Evolutionary conservation across 106 monocot genomes (phyloP).

Genomic region (Posidonia australis): DNA sequence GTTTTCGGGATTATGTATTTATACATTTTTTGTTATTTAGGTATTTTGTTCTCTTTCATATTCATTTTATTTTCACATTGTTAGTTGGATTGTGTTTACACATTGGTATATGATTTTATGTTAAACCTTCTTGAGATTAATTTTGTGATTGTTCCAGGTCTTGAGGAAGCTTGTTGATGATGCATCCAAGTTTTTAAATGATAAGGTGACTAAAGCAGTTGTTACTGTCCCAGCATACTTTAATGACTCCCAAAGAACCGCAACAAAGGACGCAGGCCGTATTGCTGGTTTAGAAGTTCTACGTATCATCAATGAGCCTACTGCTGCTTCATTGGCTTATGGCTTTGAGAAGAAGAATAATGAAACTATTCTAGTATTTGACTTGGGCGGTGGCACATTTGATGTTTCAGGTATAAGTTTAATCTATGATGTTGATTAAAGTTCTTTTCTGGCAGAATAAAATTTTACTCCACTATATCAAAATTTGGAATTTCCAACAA

Average conservation of each 20-base stretch:
- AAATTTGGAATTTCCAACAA: too few relatives aligned
- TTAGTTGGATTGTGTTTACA: too few relatives aligned
- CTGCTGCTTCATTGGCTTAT: slow-evolving; percentile 21
- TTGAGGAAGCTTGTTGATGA: slow-evolving; percentile 22
- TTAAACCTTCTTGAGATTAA: background rate
- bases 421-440: background rate
- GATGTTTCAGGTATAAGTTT: slow-evolving; percentile 18
- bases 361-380: slow-evolving; percentile 21
- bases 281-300: slow-evolving; percentile 20
- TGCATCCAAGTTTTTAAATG: slow-evolving; percentile 23
- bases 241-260: slow-evolving; percentile 21
- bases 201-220: slow-evolving; percentile 20
- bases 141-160: slow-evolving; percentile 7
- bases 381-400: slow-evolving; percentile 22
- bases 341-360: slow-evolving; percentile 25
- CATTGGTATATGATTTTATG: background rate
- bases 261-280: slow-evolving; percentile 23
- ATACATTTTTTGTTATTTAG: too few relatives aligned
- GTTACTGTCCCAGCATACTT: slow-evolving; percentile 23
- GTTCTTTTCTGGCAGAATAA: too few relatives aligned
- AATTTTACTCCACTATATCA: too few relatives aligned
- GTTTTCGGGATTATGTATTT: too few relatives aligned
- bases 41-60: too few relatives aligned
- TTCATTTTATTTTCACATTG: too few relatives aligned
- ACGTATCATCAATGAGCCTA: slow-evolving; percentile 20